phyloP scores from a whole-genome alignment of 2,329 filamentous ascomycete species.

The Sclerotinia sclerotiorum region DNA sequence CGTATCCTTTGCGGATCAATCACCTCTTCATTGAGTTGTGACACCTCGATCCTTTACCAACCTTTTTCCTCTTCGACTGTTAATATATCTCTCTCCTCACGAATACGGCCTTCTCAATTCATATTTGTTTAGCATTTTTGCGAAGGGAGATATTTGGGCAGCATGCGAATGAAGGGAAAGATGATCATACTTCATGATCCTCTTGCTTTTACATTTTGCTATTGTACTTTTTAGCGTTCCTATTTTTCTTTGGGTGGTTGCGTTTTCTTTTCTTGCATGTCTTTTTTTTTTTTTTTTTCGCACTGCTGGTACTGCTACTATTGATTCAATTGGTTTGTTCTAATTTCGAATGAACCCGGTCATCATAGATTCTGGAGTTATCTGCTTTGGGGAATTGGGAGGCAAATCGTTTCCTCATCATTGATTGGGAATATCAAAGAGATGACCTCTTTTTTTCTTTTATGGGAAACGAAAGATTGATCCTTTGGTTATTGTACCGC shows the following conservation, averaged over 20 bases:
- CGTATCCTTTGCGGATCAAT: background rate
- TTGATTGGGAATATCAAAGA: slow-evolving; percentile 3
- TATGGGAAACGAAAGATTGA: slow-evolving; percentile 6
- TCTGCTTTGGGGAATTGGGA: slow-evolving; percentile 2
- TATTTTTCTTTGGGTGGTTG: slow-evolving; percentile 5
- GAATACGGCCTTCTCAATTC: slow-evolving; percentile 14
- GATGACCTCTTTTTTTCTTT: background rate
- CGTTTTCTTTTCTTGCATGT: slow-evolving; percentile 17
- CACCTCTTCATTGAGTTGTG: slow-evolving; percentile 12
- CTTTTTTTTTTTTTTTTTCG: slow-evolving; percentile 3
- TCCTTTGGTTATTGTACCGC: slow-evolving; percentile 8
- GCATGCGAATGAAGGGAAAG: slow-evolving; percentile 18
- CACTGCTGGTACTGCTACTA: background rate
- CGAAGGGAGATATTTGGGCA: slow-evolving; percentile 17
- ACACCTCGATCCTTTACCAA: background rate
- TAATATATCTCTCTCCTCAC: slow-evolving; percentile 6
- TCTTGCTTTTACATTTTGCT: slow-evolving; percentile 17
- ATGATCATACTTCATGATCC: background rate
- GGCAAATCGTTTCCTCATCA: slow-evolving; percentile 3
- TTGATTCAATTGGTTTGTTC: slow-evolving; percentile 14
- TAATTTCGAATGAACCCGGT: slow-evolving; percentile 10
- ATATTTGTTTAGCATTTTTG: slow-evolving; percentile 21
- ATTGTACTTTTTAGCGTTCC: slow-evolving; percentile 20
- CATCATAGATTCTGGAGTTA: slow-evolving; percentile 18
- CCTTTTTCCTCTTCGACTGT: slow-evolving; percentile 7